Conservation (phyloP, 805 yeast genomes). For the Lachancea dasiensis region DNA sequence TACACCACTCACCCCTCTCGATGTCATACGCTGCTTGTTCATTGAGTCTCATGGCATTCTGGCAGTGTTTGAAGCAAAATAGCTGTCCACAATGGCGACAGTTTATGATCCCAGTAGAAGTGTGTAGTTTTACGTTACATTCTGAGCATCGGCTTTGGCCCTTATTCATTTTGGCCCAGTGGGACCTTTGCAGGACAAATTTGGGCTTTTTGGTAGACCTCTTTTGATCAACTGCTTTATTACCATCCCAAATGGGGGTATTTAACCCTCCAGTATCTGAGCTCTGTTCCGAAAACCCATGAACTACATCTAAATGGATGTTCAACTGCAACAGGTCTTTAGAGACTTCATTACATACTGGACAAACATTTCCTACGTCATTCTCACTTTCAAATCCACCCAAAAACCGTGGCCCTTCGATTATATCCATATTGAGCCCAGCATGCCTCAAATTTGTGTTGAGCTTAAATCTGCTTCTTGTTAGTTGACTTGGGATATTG, state of each 20-base stretch:
- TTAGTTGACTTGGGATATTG: too few species aligned
- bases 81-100: slow-evolving; percentile 74
- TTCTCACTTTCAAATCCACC: background rate
- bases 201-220: background rate
- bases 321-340: slow-evolving; percentile 50
- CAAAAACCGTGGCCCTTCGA: background rate
- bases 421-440: slow-evolving; percentile 6
- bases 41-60: slow-evolving; percentile 46
- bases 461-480: too few species aligned
- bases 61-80: slow-evolving; percentile 61
- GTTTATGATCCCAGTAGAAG: slow-evolving; percentile 40
- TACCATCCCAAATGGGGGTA: too few species aligned
- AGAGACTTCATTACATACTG: slow-evolving; percentile 63
- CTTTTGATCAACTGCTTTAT: slow-evolving; percentile 16
- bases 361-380: slow-evolving; percentile 39
- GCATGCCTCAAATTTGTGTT: background rate
- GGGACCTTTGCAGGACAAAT: slow-evolving; percentile 46
- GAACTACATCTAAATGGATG: slow-evolving; percentile 66
- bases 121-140: slow-evolving; percentile 54
- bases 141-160: slow-evolving; percentile 27
- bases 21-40: slow-evolving; percentile 43
- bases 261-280: too few species aligned
- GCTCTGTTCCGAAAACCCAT: slow-evolving; percentile 36
- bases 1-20: slow-evolving; percentile 54
- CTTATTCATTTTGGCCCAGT: slow-evolving; percentile 26